phyloP scores from a whole-genome alignment of 2,329 filamentous ascomycete genomes.

The Colletotrichum sidae region DNA sequence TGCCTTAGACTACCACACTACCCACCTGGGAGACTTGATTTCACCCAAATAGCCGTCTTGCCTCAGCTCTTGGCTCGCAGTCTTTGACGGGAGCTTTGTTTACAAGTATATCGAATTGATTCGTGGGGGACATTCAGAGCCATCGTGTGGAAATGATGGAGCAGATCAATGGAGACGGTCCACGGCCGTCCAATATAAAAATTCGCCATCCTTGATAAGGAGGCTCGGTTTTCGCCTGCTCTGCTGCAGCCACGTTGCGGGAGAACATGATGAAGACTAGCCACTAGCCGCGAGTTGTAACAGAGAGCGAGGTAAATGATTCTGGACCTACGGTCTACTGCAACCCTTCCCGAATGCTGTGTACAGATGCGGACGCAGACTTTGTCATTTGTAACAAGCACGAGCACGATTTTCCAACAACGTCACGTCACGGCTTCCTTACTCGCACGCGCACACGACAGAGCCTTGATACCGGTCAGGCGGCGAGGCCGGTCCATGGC shows the following conservation, averaged over 20 bases:
- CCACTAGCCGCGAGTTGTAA: neutral
- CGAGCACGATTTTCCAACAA: constrained; percentile 9
- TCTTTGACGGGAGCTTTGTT: constrained; percentile 2
- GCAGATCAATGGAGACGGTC: constrained; percentile 32
- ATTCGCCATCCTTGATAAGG: constrained; percentile 33
- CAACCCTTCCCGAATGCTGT: neutral
- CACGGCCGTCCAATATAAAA: constrained; percentile 26
- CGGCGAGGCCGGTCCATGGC: constrained; percentile 20
- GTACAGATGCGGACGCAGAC: neutral
- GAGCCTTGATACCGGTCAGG: constrained; percentile 21
- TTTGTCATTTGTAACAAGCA: constrained; percentile 18
- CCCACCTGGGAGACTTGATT: neutral
- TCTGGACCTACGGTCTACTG: neutral
- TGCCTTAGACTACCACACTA: neutral
- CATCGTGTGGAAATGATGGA: constrained; percentile 29
- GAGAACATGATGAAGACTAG: constrained; percentile 4
- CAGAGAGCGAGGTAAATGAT: constrained; percentile 17
- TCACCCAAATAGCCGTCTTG: too few relatives aligned
- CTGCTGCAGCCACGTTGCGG: constrained; percentile 2
- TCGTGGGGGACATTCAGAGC: constrained; percentile 9
- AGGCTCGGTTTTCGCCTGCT: constrained; percentile 12
- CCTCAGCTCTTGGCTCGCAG: too few relatives aligned
- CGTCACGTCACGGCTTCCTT: constrained; percentile 26
- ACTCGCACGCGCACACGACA: constrained; percentile 22
- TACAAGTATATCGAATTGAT: constrained; percentile 1